These are phyloP conservation scores for Xanthoconium stramineum DNA, from an alignment of 768 basidiomycete genomes.

Conservation along the genomic window DNA sequence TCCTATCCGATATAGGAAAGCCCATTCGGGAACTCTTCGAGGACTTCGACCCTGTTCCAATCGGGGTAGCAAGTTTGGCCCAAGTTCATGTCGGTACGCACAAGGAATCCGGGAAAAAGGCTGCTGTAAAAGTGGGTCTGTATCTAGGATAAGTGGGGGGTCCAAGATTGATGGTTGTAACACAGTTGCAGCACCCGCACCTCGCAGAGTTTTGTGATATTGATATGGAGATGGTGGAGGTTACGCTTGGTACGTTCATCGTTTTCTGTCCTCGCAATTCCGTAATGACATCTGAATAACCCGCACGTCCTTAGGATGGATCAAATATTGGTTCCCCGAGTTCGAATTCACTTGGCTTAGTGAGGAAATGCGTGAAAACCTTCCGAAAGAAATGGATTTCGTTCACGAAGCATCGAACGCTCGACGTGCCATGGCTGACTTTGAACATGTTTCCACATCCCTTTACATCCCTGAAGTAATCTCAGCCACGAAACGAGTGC, in stretches of 20 bases:
- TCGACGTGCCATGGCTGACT: slow-evolving; percentile 64
- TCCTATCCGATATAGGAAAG: slow-evolving; percentile 74
- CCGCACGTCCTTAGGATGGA: slow-evolving; percentile 51
- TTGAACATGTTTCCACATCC: slow-evolving; percentile 66
- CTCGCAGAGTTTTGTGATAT: slow-evolving; percentile 89
- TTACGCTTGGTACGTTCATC: slow-evolving; percentile 53
- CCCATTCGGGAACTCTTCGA: slow-evolving; percentile 74
- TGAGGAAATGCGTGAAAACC: slow-evolving; percentile 91
- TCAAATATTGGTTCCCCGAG: slow-evolving; percentile 91
- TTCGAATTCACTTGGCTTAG: slow-evolving; percentile 94
- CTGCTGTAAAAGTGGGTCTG: slow-evolving; percentile 76
- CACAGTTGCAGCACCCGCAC: slow-evolving; percentile 85
- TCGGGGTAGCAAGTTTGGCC: slow-evolving; percentile 94
- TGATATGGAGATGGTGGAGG: slow-evolving; percentile 84
- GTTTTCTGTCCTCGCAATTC: not conserved
- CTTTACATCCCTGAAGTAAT: slow-evolving; percentile 87
- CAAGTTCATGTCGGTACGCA: slow-evolving; percentile 89
- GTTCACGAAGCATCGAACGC: slow-evolving; percentile 87
- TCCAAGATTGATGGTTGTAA: slow-evolving; percentile 5
- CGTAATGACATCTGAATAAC: not conserved
- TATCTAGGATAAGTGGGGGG: not conserved
- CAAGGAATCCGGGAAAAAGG: slow-evolving; percentile 63
- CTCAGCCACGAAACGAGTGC: slow-evolving; percentile 74
- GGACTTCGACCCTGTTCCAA: slow-evolving; percentile 81
- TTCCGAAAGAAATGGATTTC: slow-evolving; percentile 96